These are phyloP conservation scores for Xylaria nigripes DNA, from an alignment of 495 filamentous ascomycete species.

Conservation along the genomic window DNA sequence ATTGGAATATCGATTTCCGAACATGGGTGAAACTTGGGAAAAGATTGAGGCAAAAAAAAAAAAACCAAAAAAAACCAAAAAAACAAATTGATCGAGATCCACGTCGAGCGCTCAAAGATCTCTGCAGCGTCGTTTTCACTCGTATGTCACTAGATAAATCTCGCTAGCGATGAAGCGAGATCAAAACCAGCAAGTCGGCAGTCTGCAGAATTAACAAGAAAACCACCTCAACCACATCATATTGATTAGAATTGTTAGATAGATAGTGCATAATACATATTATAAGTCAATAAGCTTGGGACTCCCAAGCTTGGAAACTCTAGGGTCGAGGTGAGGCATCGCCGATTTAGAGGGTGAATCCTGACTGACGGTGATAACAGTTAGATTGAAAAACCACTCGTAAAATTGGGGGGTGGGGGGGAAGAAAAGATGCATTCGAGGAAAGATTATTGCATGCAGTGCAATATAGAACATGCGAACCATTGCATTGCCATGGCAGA, in stretches of 20 bases:
- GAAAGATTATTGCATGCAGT: not conserved
- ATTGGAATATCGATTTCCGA: no score
- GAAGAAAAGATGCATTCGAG: not conserved
- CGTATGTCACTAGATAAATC: not conserved
- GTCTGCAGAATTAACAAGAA: no score
- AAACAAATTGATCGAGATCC: not conserved
- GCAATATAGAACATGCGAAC: not conserved
- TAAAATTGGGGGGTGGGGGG: no score
- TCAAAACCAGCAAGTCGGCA: not conserved
- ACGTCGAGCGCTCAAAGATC: not conserved
- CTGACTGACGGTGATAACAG: no score
- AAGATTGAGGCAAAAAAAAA: no score
- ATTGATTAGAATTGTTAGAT: not conserved
- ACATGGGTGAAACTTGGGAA: no score
- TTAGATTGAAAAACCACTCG: no score
- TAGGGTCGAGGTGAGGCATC: no score
- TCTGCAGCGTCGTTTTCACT: not conserved
- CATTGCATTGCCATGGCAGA: not conserved
- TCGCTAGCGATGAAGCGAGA: not conserved
- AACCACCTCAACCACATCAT: not conserved
- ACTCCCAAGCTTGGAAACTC: no score
- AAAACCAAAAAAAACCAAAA: not conserved
- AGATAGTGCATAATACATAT: no score
- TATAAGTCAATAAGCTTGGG: no score
- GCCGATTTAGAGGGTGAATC: no score